Percentiles rank a stretch among this genome's conserved stretches.
phyloP scores from a whole-genome alignment of 345 rosid species.

The Rhodamnia argentea region DNA sequence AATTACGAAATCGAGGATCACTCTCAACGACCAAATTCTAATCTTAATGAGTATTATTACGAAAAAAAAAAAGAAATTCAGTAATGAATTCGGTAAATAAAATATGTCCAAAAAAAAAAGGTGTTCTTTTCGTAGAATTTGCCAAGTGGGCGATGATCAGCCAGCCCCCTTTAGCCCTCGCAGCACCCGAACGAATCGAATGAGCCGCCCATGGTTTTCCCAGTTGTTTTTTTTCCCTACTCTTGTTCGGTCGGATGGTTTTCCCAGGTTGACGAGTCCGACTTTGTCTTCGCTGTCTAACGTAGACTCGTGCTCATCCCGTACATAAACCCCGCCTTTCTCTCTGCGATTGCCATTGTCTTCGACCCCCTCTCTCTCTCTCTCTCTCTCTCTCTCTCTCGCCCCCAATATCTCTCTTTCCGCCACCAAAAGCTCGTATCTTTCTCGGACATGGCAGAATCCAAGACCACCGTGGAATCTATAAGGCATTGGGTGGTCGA shows the following conservation, averaged over 20 bases:
- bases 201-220: not conserved
- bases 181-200: not conserved
- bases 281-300: not conserved
- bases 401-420: not conserved
- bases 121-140: not conserved
- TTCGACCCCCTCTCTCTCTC: not conserved
- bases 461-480: slow-evolving; percentile 45
- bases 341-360: not conserved
- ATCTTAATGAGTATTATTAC: not conserved
- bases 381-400: not conserved
- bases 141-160: not conserved
- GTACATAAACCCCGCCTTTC: not conserved
- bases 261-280: not conserved
- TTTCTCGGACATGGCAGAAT: slow-evolving; percentile 39
- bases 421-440: not conserved
- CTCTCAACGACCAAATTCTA: not conserved
- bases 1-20: not conserved
- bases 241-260: not conserved
- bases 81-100: not conserved
- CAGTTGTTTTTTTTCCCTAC: not conserved
- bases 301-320: not conserved
- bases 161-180: fast-evolving
- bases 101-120: not conserved
- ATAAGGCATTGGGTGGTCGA: slow-evolving; percentile 68
- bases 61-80: not conserved